A percentile compares a stretch with the other conserved stretches of the same genome.
phyloP scores from a whole-genome alignment of 1,284 basidiomycete species.

The Heterobasidion annosum region DNA sequence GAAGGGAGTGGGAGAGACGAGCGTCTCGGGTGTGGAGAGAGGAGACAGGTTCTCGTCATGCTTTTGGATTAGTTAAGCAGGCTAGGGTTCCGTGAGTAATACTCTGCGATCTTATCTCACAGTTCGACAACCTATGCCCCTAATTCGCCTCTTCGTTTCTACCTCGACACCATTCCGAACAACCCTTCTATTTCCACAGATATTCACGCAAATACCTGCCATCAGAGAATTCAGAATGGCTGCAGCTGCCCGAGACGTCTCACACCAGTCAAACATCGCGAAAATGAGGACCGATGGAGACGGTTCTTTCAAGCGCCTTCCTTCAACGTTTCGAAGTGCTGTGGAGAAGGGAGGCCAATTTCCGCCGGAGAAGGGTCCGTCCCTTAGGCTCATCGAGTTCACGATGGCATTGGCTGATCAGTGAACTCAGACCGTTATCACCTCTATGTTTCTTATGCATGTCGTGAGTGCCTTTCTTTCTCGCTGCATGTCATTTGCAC shows the following conservation, averaged over 20 bases:
- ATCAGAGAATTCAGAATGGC: neutral
- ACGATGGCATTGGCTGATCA: neutral
- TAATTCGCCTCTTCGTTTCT: no score
- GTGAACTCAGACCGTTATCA: slow-evolving; percentile 69
- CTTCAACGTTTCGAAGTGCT: slow-evolving; percentile 64
- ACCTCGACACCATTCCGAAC: no score
- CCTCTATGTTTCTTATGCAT: slow-evolving; percentile 77
- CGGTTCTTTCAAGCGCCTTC: slow-evolving; percentile 77
- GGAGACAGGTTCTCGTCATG: neutral
- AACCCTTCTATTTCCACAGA: no score
- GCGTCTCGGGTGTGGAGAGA: neutral
- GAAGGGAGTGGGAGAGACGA: neutral
- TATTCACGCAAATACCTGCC: no score
- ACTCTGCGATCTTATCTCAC: no score
- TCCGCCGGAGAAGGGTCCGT: slow-evolving; percentile 72
- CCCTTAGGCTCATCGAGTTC: neutral
- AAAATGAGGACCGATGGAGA: slow-evolving; percentile 58
- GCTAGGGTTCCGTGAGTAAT: no score
- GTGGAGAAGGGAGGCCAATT: slow-evolving; percentile 73
- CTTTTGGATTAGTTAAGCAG: neutral
- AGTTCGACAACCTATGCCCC: no score
- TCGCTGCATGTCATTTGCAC: neutral
- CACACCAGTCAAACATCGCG: slow-evolving; percentile 46
- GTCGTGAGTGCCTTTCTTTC: slow-evolving; percentile 45
- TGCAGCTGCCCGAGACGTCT: slow-evolving; percentile 6